phyloP scores from a whole-genome alignment of 352 stramenopile genomes.

The Phytophthora nicotianae region DNA sequence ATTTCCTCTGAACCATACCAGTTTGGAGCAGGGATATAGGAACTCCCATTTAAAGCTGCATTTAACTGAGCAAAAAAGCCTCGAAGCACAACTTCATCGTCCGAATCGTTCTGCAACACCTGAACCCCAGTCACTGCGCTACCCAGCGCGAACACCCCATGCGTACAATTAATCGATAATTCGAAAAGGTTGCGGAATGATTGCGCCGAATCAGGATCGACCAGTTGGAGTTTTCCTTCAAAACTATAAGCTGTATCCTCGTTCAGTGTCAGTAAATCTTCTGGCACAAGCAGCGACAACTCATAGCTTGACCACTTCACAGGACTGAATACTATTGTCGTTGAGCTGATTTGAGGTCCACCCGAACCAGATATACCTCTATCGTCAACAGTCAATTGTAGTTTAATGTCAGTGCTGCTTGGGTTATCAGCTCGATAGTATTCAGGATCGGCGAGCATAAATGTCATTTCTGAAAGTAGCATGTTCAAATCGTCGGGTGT shows the following conservation, averaged over 20 bases:
- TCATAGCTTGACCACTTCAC: slow-evolving; percentile 36
- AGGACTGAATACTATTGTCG: slow-evolving; percentile 36
- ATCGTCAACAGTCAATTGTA: slow-evolving; percentile 69
- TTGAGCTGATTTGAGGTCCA: slow-evolving; percentile 48
- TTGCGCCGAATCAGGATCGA: slow-evolving; percentile 30
- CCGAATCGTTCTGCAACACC: slow-evolving; percentile 32
- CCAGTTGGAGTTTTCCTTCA: slow-evolving; percentile 32
- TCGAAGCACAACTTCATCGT: slow-evolving; percentile 32
- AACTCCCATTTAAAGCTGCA: slow-evolving; percentile 48
- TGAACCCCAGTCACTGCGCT: slow-evolving; percentile 30
- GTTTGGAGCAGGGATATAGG: slow-evolving; percentile 52
- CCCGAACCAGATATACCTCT: slow-evolving; percentile 53
- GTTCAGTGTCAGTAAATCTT: slow-evolving; percentile 35
- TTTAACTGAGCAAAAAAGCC: slow-evolving; percentile 65
- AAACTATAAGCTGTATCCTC: slow-evolving; percentile 53
- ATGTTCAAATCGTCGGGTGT: slow-evolving; percentile 44
- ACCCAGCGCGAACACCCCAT: slow-evolving; percentile 39
- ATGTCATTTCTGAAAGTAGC: slow-evolving; percentile 49
- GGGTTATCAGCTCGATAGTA: slow-evolving; percentile 34
- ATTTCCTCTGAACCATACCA: slow-evolving; percentile 71
- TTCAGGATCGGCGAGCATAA: slow-evolving; percentile 39
- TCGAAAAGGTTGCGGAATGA: slow-evolving; percentile 41
- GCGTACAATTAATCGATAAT: slow-evolving; percentile 27
- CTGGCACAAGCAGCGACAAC: slow-evolving; percentile 28
- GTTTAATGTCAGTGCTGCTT: slow-evolving; percentile 33